These are phyloP conservation scores for Echeveria elegans DNA, from an alignment of 164 flowering plant genomes.

Conservation along the genomic window DNA sequence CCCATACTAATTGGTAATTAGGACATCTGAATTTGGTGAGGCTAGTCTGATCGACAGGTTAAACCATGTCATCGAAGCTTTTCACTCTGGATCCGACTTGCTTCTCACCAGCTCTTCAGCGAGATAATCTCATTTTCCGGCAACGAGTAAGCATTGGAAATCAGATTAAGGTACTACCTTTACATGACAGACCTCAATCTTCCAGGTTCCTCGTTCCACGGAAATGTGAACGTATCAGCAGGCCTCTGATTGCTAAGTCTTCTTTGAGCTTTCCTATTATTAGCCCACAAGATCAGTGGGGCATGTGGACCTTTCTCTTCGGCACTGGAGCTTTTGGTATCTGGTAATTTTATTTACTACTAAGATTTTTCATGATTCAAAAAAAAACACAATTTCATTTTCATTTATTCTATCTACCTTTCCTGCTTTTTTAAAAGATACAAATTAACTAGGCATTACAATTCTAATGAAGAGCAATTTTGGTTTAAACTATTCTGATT, in stretches of 20 bases:
- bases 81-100: background rate
- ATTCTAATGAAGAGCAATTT: too few species aligned
- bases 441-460: too few species aligned
- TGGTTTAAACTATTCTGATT: too few species aligned
- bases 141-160: background rate
- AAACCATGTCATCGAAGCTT: slow-evolving; percentile 23
- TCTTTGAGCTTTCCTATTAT: slow-evolving; percentile 49
- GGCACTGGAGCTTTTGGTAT: slow-evolving; percentile 72
- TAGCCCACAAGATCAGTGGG: slow-evolving; percentile 82
- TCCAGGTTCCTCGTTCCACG: background rate
- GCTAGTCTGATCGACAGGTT: background rate
- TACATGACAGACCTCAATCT: slow-evolving; percentile 6
- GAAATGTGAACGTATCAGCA: slow-evolving; percentile 11
- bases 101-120: slow-evolving; percentile 8
- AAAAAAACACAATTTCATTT: too few species aligned
- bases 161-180: background rate
- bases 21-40: too few species aligned
- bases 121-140: background rate
- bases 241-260: slow-evolving; percentile 23
- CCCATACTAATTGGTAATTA: too few species aligned
- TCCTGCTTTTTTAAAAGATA: too few species aligned
- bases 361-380: background rate
- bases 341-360: slow-evolving; percentile 35
- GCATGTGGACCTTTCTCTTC: slow-evolving; percentile 82
- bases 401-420: too few species aligned